Evolutionary conservation across 306 rosid species (phyloP).

Genomic region (Lithocarpus polystachyus): DNA sequence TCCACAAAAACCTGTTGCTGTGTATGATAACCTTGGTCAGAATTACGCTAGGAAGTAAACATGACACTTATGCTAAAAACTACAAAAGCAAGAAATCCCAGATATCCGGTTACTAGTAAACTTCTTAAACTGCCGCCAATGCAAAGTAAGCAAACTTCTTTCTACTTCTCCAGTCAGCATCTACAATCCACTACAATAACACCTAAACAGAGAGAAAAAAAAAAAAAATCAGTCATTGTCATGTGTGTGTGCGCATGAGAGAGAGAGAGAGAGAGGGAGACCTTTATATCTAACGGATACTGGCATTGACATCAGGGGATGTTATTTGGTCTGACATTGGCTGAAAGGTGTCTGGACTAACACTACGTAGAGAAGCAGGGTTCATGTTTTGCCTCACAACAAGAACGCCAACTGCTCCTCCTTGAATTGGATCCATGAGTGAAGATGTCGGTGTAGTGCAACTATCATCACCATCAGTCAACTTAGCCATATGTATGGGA

Average conservation of each 20-base stretch:
- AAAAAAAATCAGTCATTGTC: not conserved
- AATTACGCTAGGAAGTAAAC: not conserved
- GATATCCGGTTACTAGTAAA: not conserved
- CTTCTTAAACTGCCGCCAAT: not conserved
- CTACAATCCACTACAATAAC: not conserved
- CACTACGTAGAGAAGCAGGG: not conserved
- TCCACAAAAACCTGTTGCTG: too few relatives aligned
- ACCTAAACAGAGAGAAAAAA: not conserved
- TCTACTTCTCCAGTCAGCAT: not conserved
- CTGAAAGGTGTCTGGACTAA: not conserved
- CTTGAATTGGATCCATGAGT: constrained; percentile 12
- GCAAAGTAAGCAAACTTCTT: not conserved
- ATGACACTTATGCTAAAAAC: not conserved
- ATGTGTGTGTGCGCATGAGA: rapidly evolving
- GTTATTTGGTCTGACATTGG: not conserved
- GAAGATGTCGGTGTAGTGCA: constrained; percentile 25
- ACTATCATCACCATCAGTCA: constrained; percentile 11
- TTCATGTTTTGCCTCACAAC: constrained; percentile 4
- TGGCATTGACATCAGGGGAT: constrained; percentile 8
- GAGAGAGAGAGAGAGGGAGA: not conserved
- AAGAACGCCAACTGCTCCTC: not conserved
- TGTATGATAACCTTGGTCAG: too few relatives aligned
- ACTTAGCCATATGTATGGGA: constrained; percentile 10
- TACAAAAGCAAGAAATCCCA: not conserved
- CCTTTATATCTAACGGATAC: not conserved